Conservation (phyloP, 1,139 yeast genomes). For the Blastobotrys arbuscula region DNA sequence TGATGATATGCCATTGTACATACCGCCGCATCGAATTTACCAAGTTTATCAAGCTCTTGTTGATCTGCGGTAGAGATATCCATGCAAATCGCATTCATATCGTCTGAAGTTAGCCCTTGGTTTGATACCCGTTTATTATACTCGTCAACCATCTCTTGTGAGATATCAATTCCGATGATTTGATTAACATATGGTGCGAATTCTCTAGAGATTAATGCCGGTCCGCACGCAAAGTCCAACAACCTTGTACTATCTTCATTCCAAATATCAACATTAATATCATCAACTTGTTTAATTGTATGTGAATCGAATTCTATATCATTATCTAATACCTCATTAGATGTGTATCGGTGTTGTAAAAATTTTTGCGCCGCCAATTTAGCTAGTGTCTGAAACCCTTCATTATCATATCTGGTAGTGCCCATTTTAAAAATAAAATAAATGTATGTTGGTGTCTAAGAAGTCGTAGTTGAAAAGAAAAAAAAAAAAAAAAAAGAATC, state of each 20-base stretch:
- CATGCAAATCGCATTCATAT: constrained; percentile 22
- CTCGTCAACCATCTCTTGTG: constrained; percentile 26
- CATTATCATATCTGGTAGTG: constrained; percentile 4
- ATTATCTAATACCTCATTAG: not conserved
- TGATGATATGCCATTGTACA: constrained; percentile 31
- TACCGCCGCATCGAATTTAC: constrained; percentile 26
- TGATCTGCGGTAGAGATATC: constrained; percentile 18
- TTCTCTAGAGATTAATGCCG: constrained; percentile 26
- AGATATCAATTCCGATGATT: constrained; percentile 30
- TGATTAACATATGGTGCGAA: constrained; percentile 25
- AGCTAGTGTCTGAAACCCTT: constrained; percentile 5
- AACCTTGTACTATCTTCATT: constrained; percentile 19
- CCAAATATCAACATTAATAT: constrained; percentile 7
- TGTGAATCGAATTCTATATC: constrained; percentile 3
- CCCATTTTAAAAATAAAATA: not conserved
- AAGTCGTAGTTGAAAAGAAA: not conserved
- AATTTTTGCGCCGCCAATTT: constrained; percentile 3
- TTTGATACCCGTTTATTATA: constrained; percentile 21
- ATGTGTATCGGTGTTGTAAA: not conserved
- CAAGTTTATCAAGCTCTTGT: constrained; percentile 6
- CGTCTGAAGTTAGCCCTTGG: constrained; percentile 23
- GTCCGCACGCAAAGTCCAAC: constrained; percentile 33
- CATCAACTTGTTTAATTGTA: not conserved
- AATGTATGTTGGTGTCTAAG: no score
- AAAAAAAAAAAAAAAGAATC: constrained; percentile 1